Evolutionary conservation across 164 flowering plant species (phyloP), one percentile per base, ranked within the genome.

Genomic region (Euptelea pleiosperma): DNA sequence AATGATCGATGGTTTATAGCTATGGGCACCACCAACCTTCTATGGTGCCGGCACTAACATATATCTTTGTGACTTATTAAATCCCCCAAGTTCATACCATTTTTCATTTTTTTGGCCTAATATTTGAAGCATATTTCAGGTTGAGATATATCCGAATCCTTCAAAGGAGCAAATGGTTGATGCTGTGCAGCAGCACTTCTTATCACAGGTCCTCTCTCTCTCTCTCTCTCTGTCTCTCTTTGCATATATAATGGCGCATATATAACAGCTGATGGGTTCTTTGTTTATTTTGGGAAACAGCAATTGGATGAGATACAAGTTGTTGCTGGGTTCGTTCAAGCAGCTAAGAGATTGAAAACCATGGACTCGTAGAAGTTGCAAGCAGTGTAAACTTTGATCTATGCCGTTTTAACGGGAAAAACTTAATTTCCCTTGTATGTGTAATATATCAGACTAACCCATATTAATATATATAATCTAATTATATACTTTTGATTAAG

Each of bases 181-280:
- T 29, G 73, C 76, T 2, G 89, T 86, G 49, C 80, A 77, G 60
- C 82, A 72, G 36, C 98, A 91, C 71, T 91, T 91, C 68, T 61
- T 69, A 44, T 65, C 81, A 14, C 91, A 83, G 94, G 94, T 86
- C 22, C 28, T 45, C 34, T 36, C 51, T n/a, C 48, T 53, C 62
- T 47, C 61, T 58, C 44, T 48, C 65, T 35, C 54, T 41, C 28
- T 29, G 39, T 18, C 40, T 41, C 24, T 55, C 45, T 37, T 19
- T n/a, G n/a, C n/a, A 40, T 36, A 18, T 36, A 22, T n/a, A 25
- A 6, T 51, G 16, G 24, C n/a, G n/a, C n/a, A n/a, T n/a, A n/a
- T n/a, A n/a, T n/a, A n/a, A n/a, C n/a, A n/a, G n/a, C n/a, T n/a
- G n/a, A n/a, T n/a, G n/a, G n/a, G n/a, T n/a, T n/a, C n/a, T n/a